A percentile compares a stretch with the other conserved stretches of the same genome.
Evolutionary conservation across 2,329 filamentous ascomycete genomes (phyloP).

Genomic region (Trichoderma hamatum): DNA sequence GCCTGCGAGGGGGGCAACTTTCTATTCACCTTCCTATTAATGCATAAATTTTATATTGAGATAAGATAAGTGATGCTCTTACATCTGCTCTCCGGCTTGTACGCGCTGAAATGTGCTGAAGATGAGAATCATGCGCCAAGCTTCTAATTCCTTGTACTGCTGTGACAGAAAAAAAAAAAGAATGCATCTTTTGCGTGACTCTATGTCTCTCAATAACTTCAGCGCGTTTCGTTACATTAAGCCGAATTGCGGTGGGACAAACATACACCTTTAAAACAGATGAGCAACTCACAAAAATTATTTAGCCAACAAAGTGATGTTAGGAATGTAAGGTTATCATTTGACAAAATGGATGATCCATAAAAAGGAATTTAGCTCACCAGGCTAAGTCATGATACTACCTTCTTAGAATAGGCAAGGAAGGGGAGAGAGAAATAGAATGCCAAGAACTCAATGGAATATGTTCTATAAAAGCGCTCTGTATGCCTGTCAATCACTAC

Average conservation of each 20-base stretch:
- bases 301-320: not conserved
- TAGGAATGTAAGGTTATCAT: not conserved
- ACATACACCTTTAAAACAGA: not conserved
- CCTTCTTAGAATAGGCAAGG: constrained; percentile 4
- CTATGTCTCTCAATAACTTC: not conserved
- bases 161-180: not conserved
- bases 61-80: not conserved
- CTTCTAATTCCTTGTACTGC: not conserved
- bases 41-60: not conserved
- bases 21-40: not conserved
- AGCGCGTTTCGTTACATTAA: not conserved
- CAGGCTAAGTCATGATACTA: constrained; percentile 20
- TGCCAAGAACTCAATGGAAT: not conserved
- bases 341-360: not conserved
- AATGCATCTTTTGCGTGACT: not conserved
- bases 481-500: not conserved
- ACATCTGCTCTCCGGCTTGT: not conserved
- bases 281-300: not conserved
- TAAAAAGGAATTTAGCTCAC: constrained; percentile 7
- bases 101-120: not conserved
- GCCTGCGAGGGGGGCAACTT: not conserved
- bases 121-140: not conserved
- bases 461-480: not conserved
- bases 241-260: not conserved
- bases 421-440: not conserved